Percentiles rank a stretch among this genome's conserved stretches.
Conservation (phyloP, 2,329 filamentous ascomycete species). For the Aspergillus alliaceus region DNA sequence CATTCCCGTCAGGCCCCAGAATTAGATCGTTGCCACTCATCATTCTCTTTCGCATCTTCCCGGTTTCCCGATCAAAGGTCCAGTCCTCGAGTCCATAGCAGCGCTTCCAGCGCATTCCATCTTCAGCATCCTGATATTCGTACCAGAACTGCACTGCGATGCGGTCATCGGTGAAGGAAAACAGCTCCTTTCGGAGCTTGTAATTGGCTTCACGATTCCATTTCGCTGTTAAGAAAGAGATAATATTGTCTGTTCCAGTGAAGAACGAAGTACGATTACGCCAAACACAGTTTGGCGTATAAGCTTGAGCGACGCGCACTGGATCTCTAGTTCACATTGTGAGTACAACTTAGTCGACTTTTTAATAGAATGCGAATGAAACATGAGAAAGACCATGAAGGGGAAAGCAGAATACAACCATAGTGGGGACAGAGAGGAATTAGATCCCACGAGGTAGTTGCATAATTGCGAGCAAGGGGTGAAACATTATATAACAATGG, state of each 20-base stretch:
- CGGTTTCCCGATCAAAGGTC: constrained; percentile 45
- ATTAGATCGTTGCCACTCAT: constrained; percentile 51
- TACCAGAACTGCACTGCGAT: constrained; percentile 94
- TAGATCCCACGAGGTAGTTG: background rate
- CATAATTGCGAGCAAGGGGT: constrained; percentile 5
- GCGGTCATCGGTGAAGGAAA: constrained; percentile 71
- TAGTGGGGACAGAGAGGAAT: background rate
- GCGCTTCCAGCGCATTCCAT: constrained; percentile 73
- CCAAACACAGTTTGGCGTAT: constrained; percentile 77
- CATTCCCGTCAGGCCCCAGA: constrained; percentile 43
- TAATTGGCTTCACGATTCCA: constrained; percentile 74
- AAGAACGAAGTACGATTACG: constrained; percentile 74
- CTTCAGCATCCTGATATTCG: constrained; percentile 68
- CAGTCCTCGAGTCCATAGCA: constrained; percentile 71
- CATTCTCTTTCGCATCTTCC: constrained; percentile 49
- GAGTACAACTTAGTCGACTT: background rate
- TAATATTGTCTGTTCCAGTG: constrained; percentile 65
- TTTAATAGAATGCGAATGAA: background rate
- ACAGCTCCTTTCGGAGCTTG: constrained; percentile 77
- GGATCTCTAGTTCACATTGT: constrained; percentile 56
- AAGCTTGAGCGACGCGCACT: constrained; percentile 64
- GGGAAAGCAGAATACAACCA: background rate
- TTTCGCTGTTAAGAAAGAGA: constrained; percentile 68
- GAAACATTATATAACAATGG: background rate
- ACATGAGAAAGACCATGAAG: background rate